These are phyloP conservation scores for Skeletonema menzelii DNA, from an alignment of 108 stramenopile species.

Conservation along the genomic window DNA sequence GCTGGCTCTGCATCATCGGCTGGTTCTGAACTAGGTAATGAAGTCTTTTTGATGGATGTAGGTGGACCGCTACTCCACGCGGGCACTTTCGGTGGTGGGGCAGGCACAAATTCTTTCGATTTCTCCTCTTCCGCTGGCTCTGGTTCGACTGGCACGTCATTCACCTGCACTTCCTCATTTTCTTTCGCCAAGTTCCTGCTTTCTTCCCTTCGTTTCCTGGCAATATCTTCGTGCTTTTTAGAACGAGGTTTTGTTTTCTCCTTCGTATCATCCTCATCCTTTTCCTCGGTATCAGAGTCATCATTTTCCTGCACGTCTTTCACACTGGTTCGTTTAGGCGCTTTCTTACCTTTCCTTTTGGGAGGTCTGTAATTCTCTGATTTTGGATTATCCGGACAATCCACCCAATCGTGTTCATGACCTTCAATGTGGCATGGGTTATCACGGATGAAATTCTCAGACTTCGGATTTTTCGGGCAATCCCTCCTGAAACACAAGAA, in stretches of 20 bases:
- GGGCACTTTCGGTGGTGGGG: conserved; percentile 32
- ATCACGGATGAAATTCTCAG: background rate
- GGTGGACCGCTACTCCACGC: conserved; percentile 37
- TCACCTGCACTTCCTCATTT: background rate
- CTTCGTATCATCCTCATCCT: background rate
- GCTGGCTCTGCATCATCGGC: background rate
- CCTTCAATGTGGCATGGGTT: conserved; percentile 34
- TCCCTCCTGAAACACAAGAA: conserved; percentile 1
- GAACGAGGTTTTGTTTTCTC: conserved; percentile 4
- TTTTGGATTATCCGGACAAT: conserved; percentile 26
- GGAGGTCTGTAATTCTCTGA: conserved; percentile 14
- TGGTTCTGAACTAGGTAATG: background rate
- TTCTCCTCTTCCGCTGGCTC: conserved; percentile 3
- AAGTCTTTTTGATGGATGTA: conserved; percentile 13
- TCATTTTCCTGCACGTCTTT: background rate
- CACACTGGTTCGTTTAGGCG: background rate
- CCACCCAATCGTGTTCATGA: conserved; percentile 37
- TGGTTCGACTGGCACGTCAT: background rate
- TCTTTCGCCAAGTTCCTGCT: background rate
- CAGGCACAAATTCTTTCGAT: conserved; percentile 25
- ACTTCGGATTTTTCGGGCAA: background rate
- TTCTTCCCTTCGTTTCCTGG: conserved; percentile 1
- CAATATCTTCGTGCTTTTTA: conserved; percentile 6
- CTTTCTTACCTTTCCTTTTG: conserved; percentile 8
- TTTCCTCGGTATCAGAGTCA: background rate